A percentile compares a stretch with the other conserved stretches of the same genome.
These are phyloP conservation scores for Amanita brunnescens DNA, from an alignment of 768 basidiomycete species.

Conservation along the genomic window DNA sequence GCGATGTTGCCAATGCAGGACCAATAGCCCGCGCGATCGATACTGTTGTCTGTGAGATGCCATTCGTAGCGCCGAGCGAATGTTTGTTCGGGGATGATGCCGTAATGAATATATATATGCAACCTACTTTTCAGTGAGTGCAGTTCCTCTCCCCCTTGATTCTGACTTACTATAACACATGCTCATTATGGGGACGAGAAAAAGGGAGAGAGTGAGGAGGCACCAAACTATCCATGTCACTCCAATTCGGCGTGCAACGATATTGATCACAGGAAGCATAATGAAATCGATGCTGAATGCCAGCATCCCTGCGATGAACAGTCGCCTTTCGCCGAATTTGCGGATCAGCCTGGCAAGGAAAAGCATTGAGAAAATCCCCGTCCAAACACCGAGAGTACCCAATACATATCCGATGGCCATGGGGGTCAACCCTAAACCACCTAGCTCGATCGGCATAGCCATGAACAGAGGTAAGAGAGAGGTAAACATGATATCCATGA, in stretches of 20 bases:
- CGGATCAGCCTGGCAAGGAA: conserved; percentile 33
- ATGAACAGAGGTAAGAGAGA: conserved; percentile 58
- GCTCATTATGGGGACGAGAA: conserved; percentile 29
- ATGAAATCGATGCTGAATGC: background rate
- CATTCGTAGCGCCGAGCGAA: no score
- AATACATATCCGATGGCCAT: conserved; percentile 57
- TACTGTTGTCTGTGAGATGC: no score
- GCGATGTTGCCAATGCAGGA: conserved; percentile 40
- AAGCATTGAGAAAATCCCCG: conserved; percentile 31
- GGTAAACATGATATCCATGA: conserved; percentile 41
- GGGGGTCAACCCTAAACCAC: conserved; percentile 57
- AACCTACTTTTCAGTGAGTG: conserved; percentile 23
- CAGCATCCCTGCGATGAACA: conserved; percentile 34
- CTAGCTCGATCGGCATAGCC: conserved; percentile 55
- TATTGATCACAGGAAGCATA: conserved; percentile 37
- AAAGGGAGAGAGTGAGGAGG: conserved; percentile 21
- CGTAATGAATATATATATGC: conserved; percentile 45
- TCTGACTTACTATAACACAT: conserved; percentile 30
- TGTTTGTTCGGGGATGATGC: conserved; percentile 42
- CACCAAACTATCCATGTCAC: conserved; percentile 33
- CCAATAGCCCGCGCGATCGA: no score
- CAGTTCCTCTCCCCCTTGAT: background rate
- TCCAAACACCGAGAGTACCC: conserved; percentile 29
- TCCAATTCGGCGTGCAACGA: conserved; percentile 24
- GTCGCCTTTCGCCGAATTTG: conserved; percentile 29